Conservation (phyloP, 2,329 filamentous ascomycete species). For the Alternaria sp. region DNA sequence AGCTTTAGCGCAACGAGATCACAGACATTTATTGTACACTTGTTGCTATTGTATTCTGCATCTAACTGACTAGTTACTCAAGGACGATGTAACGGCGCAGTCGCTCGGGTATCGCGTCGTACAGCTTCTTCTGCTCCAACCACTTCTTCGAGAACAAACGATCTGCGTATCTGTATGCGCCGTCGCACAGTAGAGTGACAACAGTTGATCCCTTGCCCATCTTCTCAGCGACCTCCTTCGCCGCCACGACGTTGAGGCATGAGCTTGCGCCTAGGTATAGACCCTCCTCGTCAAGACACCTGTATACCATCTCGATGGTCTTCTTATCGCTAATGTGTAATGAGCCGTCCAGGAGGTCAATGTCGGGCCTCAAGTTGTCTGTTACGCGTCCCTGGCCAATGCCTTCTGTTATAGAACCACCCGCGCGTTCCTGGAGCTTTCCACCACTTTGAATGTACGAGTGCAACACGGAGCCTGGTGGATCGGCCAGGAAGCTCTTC, state of each 20-base stretch:
- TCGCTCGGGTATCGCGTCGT: slow-evolving; percentile 81
- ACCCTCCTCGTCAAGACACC: slow-evolving; percentile 94
- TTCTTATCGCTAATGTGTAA: slow-evolving; percentile 88
- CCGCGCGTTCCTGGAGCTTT: slow-evolving; percentile 79
- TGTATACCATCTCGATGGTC: slow-evolving; percentile 97
- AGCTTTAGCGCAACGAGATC: slow-evolving; percentile 10
- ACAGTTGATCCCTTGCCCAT: slow-evolving; percentile 88
- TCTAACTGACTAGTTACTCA: slow-evolving; percentile 60
- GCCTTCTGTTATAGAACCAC: slow-evolving; percentile 93
- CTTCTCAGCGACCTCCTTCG: slow-evolving; percentile 90
- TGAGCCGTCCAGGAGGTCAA: slow-evolving; percentile 83
- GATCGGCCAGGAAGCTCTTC: slow-evolving; percentile 90
- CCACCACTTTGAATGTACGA: slow-evolving; percentile 89
- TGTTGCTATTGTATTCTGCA: slow-evolving; percentile 12
- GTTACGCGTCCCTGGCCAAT: slow-evolving; percentile 97
- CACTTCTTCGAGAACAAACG: slow-evolving; percentile 90
- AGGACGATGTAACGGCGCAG: slow-evolving; percentile 94
- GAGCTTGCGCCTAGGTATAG: slow-evolving; percentile 94
- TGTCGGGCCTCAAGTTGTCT: slow-evolving; percentile 88
- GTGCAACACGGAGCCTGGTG: slow-evolving; percentile 91
- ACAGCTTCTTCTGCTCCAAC: slow-evolving; percentile 84
- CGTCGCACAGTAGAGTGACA: slow-evolving; percentile 93
- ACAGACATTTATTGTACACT: slow-evolving; percentile 7
- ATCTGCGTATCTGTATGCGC: slow-evolving; percentile 97
- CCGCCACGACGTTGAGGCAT: slow-evolving; percentile 92